Percentiles rank a stretch among this genome's conserved stretches.
These are phyloP conservation scores for cucumber (Cucumis sativus) DNA, from an alignment of 306 rosid species.

Conservation along the genomic window Cucumber_9930_V3 NC_026657.2:30967501-30968000, in stretches of 20 bases:
- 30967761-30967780: neutral
- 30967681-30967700: slow-evolving; percentile 89
- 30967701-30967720: slow-evolving; percentile 63
- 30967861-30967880: slow-evolving; percentile 25
- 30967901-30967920: slow-evolving; percentile 16
- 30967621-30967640: slow-evolving; percentile 41
- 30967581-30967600: neutral
- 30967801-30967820: slow-evolving; percentile 39
- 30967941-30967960: neutral
- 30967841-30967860: slow-evolving; percentile 58
- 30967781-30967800: neutral
- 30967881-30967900: slow-evolving; percentile 91
- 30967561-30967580: neutral
- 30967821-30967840: slow-evolving; percentile 76
- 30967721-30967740: slow-evolving; percentile 67
- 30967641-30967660: slow-evolving; percentile 54
- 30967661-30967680: slow-evolving; percentile 77
- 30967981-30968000: neutral
- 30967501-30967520: slow-evolving; percentile 60
- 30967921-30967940: neutral
- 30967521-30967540: slow-evolving; percentile 67
- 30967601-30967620: slow-evolving; percentile 12
- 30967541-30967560: slow-evolving; percentile 59
- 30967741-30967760: slow-evolving; percentile 29
- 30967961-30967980: neutral